Evolutionary conservation across 2,329 filamentous ascomycete genomes (phyloP).

Genomic region (Talaromyces sp.): DNA sequence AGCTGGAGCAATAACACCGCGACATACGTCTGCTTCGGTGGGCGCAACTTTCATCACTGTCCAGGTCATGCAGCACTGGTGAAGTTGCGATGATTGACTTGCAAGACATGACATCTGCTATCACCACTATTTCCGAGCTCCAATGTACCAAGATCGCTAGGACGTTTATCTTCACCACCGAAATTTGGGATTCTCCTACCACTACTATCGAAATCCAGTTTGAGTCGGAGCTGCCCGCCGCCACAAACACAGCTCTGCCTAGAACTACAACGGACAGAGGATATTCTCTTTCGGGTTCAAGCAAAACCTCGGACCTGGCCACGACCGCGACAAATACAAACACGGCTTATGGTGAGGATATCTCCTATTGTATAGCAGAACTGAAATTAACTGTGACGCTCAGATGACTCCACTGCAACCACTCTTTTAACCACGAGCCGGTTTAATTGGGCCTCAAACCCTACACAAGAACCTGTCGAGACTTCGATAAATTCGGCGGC

Average conservation of each 20-base stretch:
- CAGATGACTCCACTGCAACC: not conserved
- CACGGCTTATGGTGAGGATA: conserved; percentile 2
- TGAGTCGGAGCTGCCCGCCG: not conserved
- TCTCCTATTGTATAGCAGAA: not conserved
- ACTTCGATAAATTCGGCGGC: not conserved
- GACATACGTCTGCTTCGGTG: not conserved
- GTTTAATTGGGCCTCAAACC: not conserved
- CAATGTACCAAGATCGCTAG: conserved; percentile 21
- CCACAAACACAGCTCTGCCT: not conserved
- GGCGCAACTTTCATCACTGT: conserved; percentile 3
- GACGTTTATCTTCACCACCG: conserved; percentile 12
- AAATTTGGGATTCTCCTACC: conserved; percentile 5
- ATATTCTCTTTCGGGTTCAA: not conserved
- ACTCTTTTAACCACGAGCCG: not conserved
- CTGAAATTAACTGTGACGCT: not conserved
- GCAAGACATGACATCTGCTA: conserved; percentile 8
- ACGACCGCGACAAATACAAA: not conserved
- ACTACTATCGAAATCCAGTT: not conserved
- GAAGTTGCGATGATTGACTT: conserved; percentile 14
- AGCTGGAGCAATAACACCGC: not conserved
- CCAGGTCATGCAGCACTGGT: conserved; percentile 11
- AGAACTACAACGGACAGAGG: not conserved
- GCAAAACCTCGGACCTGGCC: not conserved
- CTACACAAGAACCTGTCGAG: conserved; percentile 2
- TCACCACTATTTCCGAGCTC: conserved; percentile 16